phyloP scores from a whole-genome alignment of 805 yeast genomes.

The Nakazawaea holstii region DNA sequence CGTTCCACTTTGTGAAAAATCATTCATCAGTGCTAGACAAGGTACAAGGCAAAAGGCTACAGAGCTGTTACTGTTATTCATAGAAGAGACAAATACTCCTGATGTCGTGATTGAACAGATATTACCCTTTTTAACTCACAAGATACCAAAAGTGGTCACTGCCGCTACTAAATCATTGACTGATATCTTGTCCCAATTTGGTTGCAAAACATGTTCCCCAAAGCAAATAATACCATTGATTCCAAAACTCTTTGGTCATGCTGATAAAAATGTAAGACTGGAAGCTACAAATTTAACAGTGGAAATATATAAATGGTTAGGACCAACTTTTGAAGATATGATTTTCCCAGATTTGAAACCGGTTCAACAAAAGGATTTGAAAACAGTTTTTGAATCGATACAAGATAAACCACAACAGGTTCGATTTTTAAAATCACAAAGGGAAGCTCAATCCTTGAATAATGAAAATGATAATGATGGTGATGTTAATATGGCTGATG shows the following conservation, averaged over 20 bases:
- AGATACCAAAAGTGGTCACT: constrained; percentile 74
- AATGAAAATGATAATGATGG: constrained; percentile 28
- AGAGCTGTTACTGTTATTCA: constrained; percentile 55
- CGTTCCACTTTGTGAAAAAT: constrained; percentile 70
- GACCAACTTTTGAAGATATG: constrained; percentile 50
- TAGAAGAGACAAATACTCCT: constrained; percentile 58
- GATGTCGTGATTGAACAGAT: constrained; percentile 64
- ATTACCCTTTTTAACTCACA: constrained; percentile 53
- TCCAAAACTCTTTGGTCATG: constrained; percentile 73
- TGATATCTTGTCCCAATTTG: constrained; percentile 55
- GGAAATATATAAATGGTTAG: constrained; percentile 70
- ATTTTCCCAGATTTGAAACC: constrained; percentile 77
- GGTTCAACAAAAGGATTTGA: constrained; percentile 82
- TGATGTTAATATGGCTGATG: constrained; percentile 20
- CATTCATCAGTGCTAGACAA: constrained; percentile 67
- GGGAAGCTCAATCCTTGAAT: constrained; percentile 21
- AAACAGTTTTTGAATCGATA: constrained; percentile 57
- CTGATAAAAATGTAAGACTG: constrained; percentile 80
- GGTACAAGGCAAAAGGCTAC: constrained; percentile 64
- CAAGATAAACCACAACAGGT: constrained; percentile 43
- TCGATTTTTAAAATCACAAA: constrained; percentile 51
- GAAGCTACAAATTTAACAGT: constrained; percentile 69
- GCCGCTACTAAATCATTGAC: constrained; percentile 55
- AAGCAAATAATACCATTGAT: constrained; percentile 50
- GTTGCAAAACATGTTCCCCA: constrained; percentile 57